Conservation (phyloP, 768 basidiomycete species). For the Suillus spraguei region DNA sequence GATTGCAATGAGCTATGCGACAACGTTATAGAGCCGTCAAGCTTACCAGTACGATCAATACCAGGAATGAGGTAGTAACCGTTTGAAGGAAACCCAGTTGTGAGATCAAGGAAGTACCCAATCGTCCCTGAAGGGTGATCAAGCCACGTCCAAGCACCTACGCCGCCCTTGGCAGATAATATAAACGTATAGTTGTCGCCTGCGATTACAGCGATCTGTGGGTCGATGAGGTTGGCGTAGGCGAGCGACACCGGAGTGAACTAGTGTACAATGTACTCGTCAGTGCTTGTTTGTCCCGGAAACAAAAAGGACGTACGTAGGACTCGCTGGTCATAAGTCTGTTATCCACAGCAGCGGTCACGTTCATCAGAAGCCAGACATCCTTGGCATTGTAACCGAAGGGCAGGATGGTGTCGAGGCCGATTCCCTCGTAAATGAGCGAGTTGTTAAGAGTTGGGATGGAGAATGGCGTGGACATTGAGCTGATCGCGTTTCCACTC, state of each 20-base stretch:
- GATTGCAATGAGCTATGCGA: background rate
- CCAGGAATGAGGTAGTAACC: slow-evolving; percentile 60
- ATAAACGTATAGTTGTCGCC: slow-evolving; percentile 45
- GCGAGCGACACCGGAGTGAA: slow-evolving; percentile 56
- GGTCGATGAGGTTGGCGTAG: slow-evolving; percentile 48
- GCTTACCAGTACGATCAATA: slow-evolving; percentile 51
- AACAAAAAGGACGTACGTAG: slow-evolving; percentile 40
- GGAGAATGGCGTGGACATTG: slow-evolving; percentile 41
- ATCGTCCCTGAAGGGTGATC: slow-evolving; percentile 59
- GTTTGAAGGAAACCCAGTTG: slow-evolving; percentile 45
- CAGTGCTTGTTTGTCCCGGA: background rate
- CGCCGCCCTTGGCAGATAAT: slow-evolving; percentile 54
- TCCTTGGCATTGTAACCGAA: slow-evolving; percentile 40
- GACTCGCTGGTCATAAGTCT: slow-evolving; percentile 51
- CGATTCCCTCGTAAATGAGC: slow-evolving; percentile 41
- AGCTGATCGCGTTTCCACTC: slow-evolving; percentile 43
- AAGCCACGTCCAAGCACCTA: slow-evolving; percentile 61
- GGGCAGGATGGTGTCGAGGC: slow-evolving; percentile 49
- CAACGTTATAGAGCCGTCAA: background rate
- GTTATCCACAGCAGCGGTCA: slow-evolving; percentile 46
- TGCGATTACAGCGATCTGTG: slow-evolving; percentile 42
- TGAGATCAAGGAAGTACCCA: slow-evolving; percentile 50
- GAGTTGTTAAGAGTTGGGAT: slow-evolving; percentile 55
- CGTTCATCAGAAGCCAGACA: slow-evolving; percentile 54
- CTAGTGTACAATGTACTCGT: slow-evolving; percentile 29